A percentile compares a stretch with the other conserved stretches of the same genome.
Conservation (phyloP, 75 land plant genomes). For the Pinus tabuliformis region DNA sequence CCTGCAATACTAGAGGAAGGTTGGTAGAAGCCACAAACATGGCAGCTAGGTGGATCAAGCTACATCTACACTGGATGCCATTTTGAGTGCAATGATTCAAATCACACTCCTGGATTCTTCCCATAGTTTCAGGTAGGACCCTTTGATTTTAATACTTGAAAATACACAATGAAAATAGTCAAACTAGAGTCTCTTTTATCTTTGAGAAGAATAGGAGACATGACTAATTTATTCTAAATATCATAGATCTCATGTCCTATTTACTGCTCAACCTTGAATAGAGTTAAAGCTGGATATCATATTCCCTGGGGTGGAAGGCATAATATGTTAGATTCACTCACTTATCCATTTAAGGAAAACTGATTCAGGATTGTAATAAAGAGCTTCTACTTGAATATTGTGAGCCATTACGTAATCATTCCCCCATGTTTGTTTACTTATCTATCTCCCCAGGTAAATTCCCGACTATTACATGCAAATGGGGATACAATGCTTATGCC, state of each 20-base stretch:
- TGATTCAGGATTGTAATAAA: too few relatives aligned
- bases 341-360: too few relatives aligned
- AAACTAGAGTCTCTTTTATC: background rate
- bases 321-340: too few relatives aligned
- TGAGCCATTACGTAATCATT: too few relatives aligned
- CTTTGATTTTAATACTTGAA: background rate
- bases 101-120: slow-evolving; percentile 78
- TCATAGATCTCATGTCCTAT: background rate
- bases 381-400: too few relatives aligned
- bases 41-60: slow-evolving; percentile 30
- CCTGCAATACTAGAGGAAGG: slow-evolving; percentile 62
- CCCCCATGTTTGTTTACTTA: too few relatives aligned
- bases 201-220: background rate
- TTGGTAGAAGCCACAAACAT: slow-evolving; percentile 34
- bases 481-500: too few relatives aligned
- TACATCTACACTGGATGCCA: slow-evolving; percentile 58
- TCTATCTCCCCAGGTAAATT: too few relatives aligned
- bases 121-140: slow-evolving; percentile 64
- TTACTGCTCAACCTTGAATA: background rate
- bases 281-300: background rate
- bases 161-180: background rate
- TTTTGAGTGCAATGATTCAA: slow-evolving; percentile 66
- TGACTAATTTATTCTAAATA: background rate
- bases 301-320: too few relatives aligned
- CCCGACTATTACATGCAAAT: too few relatives aligned